Evolutionary conservation across 2,329 filamentous ascomycete genomes (phyloP).

Genomic region (Pseudocercospora crystallina): DNA sequence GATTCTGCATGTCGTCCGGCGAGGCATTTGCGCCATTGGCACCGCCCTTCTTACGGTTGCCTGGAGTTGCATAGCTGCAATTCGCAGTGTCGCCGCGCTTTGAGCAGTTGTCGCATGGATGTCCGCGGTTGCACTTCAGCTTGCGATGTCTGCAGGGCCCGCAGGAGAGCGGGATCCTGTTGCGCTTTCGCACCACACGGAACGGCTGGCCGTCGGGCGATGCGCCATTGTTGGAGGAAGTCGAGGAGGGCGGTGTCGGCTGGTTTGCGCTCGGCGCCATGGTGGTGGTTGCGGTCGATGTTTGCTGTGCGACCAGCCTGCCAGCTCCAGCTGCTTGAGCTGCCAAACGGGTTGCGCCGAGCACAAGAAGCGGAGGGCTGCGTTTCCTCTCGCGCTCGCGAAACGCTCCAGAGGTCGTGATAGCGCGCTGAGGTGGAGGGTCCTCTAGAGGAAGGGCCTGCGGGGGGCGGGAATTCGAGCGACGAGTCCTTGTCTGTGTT

Average conservation of each 20-base stretch:
- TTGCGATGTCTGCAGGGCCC: conserved; percentile 89
- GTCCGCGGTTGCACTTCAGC: conserved; percentile 91
- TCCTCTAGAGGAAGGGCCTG: too few species aligned
- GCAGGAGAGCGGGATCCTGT: conserved; percentile 87
- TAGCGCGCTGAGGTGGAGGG: too few species aligned
- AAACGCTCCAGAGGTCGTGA: too few species aligned
- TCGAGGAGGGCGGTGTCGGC: conserved; percentile 74
- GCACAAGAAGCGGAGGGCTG: too few species aligned
- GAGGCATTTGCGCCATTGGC: conserved; percentile 42
- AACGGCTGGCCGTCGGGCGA: conserved; percentile 80
- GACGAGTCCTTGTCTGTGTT: too few species aligned
- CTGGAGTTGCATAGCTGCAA: conserved; percentile 75
- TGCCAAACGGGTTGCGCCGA: too few species aligned
- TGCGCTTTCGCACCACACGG: conserved; percentile 85
- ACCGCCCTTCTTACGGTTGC: conserved; percentile 68
- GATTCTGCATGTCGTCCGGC: conserved; percentile 97
- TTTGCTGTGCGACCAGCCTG: too few species aligned
- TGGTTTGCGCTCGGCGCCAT: conserved; percentile 5
- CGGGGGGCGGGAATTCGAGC: too few species aligned
- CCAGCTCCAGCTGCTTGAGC: too few species aligned
- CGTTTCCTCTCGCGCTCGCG: too few species aligned
- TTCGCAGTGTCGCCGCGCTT: conserved; percentile 79
- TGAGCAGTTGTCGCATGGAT: conserved; percentile 91
- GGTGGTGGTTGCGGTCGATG: too few species aligned
- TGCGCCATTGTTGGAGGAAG: conserved; percentile 71